Conservation (phyloP, 345 rosid genomes). For the Passiflora organensis region DNA sequence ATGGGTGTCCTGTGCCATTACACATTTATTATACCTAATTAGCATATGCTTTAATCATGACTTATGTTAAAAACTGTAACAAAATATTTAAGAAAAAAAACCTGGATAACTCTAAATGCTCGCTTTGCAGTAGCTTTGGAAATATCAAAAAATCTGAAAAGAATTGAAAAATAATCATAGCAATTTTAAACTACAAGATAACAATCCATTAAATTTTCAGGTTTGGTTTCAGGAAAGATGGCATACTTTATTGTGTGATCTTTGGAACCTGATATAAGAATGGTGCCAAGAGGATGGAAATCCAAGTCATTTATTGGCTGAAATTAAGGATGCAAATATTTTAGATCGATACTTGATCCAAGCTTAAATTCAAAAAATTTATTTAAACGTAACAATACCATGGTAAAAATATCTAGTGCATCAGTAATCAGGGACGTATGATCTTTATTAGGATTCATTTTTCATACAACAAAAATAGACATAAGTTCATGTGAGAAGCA, state of each 20-base stretch:
- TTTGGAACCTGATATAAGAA: slow-evolving; percentile 71
- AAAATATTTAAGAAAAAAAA: slow-evolving; percentile 24
- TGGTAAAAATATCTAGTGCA: too few species aligned
- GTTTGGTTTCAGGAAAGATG: slow-evolving; percentile 9
- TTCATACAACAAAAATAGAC: neutral
- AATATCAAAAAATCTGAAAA: slow-evolving; percentile 71
- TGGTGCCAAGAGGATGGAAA: slow-evolving; percentile 71
- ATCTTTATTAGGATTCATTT: too few species aligned
- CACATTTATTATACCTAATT: slow-evolving; percentile 3
- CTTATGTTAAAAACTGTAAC: neutral
- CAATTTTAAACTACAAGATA: neutral
- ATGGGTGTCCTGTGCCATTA: slow-evolving; percentile 62
- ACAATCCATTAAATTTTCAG: neutral
- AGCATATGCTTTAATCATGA: slow-evolving; percentile 3
- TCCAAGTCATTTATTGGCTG: slow-evolving; percentile 85
- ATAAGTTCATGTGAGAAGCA: neutral
- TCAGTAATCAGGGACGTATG: too few species aligned
- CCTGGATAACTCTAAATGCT: slow-evolving; percentile 86
- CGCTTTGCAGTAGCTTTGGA: slow-evolving; percentile 80
- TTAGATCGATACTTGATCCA: neutral
- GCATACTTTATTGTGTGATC: slow-evolving; percentile 75
- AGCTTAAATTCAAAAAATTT: too few species aligned
- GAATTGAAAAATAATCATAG: slow-evolving; percentile 1
- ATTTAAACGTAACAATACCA: too few species aligned
- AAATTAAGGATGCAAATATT: slow-evolving; percentile 16